A percentile compares a stretch with the other conserved stretches of the same genome.
phyloP scores from a whole-genome alignment of 192 early-diverging fungal species.

The Chytriomyces sp. region DNA sequence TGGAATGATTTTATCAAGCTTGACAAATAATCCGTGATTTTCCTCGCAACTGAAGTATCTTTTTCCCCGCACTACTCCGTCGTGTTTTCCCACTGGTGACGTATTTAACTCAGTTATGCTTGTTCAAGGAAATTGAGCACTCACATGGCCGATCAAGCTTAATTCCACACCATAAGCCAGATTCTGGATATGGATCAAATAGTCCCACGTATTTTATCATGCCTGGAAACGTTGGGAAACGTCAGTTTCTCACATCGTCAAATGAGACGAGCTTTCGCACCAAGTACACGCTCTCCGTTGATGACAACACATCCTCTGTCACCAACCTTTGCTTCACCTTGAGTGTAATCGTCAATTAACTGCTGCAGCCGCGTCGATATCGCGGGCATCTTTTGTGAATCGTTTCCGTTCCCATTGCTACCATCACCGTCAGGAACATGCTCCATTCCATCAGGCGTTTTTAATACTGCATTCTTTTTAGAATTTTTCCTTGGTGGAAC shows the following conservation, averaged over 20 bases:
- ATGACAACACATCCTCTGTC: constrained; percentile 43
- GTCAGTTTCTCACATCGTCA: not conserved
- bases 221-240: constrained; percentile 21
- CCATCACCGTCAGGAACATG: not conserved
- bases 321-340: constrained; percentile 33
- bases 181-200: constrained; percentile 43
- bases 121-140: not conserved
- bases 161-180: constrained; percentile 52
- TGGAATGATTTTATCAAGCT: constrained; percentile 42
- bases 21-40: constrained; percentile 49
- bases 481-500: constrained; percentile 19
- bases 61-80: constrained; percentile 46
- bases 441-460: not conserved
- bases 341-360: constrained; percentile 29
- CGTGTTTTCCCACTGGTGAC: constrained; percentile 49
- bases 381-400: constrained; percentile 16
- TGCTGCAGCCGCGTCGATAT: constrained; percentile 26
- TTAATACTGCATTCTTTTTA: not conserved
- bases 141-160: constrained; percentile 43
- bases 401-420: not conserved
- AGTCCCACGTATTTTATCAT: constrained; percentile 45
- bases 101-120: not conserved
- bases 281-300: constrained; percentile 35
- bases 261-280: constrained; percentile 21
- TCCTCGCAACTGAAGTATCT: constrained; percentile 48